Evolutionary conservation across 148 eudicot species (phyloP).

Genomic region (Persicaria tinctoria): DNA sequence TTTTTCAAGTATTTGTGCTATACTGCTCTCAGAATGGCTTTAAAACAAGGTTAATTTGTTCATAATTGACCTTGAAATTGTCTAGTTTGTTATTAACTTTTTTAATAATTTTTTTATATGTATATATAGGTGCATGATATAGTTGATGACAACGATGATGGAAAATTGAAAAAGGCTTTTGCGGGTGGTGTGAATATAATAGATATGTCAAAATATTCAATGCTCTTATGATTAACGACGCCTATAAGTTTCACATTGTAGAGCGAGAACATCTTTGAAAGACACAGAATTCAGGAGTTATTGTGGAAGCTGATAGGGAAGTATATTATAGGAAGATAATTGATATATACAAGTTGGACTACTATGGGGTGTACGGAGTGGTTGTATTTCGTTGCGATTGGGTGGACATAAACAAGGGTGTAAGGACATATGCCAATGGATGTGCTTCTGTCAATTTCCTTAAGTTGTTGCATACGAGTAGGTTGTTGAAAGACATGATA

Average conservation of each 20-base stretch:
- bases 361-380: slow-evolving; percentile 9
- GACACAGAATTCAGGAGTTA: slow-evolving; percentile 15
- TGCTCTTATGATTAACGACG: neutral
- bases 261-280: neutral
- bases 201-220: neutral
- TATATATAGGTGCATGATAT: neutral
- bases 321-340: slow-evolving; percentile 10
- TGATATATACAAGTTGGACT: slow-evolving; percentile 4
- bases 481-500: slow-evolving; percentile 14
- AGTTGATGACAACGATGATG: neutral
- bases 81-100: too few species aligned
- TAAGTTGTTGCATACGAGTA: slow-evolving; percentile 18
- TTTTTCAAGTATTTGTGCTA: slow-evolving; percentile 13
- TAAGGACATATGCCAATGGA: neutral
- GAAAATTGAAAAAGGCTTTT: neutral
- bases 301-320: slow-evolving; percentile 10
- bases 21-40: neutral
- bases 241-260: neutral
- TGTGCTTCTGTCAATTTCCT: slow-evolving; percentile 14
- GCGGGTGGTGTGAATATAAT: neutral
- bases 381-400: slow-evolving; percentile 16
- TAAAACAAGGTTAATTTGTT: neutral
- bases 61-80: too few species aligned
- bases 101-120: too few species aligned
- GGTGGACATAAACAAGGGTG: slow-evolving; percentile 13